These are phyloP conservation scores for Tulasnella sp. DNA, from an alignment of 768 basidiomycete species.

Conservation along the genomic window DNA sequence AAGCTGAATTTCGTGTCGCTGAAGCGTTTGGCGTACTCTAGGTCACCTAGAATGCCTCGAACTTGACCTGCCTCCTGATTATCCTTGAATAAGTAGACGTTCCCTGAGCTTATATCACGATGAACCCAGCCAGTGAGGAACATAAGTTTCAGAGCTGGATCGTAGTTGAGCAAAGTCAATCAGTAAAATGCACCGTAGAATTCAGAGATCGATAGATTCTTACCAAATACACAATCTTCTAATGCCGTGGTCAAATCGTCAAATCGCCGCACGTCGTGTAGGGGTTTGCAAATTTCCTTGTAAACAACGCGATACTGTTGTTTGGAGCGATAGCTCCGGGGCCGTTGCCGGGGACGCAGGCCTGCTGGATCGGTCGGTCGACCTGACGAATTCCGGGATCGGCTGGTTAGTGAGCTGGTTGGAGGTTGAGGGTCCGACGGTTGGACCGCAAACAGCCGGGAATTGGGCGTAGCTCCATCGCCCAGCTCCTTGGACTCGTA, in stretches of 20 bases:
- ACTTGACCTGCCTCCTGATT: not conserved
- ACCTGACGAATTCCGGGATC: not conserved
- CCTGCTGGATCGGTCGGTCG: not conserved
- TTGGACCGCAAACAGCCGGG: not conserved
- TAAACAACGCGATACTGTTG: not conserved
- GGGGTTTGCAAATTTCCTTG: not conserved
- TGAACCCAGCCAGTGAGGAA: slow-evolving; percentile 5
- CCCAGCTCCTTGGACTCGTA: not conserved
- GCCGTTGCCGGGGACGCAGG: not conserved
- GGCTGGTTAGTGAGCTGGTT: not conserved
- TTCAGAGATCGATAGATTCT: not conserved
- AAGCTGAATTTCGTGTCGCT: not conserved
- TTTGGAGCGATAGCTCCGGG: not conserved
- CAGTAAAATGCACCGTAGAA: not conserved
- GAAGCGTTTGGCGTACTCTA: not conserved
- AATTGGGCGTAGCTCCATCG: not conserved
- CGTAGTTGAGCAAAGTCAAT: not conserved
- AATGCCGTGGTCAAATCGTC: not conserved
- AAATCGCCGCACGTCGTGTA: not conserved
- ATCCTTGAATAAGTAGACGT: not conserved
- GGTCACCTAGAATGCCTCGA: not conserved
- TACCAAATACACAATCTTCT: not conserved
- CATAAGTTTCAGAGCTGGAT: not conserved
- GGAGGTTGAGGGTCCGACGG: not conserved
- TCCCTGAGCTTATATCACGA: not conserved